Conservation (phyloP, 345 rosid species). For the Heritiera littoralis region DNA sequence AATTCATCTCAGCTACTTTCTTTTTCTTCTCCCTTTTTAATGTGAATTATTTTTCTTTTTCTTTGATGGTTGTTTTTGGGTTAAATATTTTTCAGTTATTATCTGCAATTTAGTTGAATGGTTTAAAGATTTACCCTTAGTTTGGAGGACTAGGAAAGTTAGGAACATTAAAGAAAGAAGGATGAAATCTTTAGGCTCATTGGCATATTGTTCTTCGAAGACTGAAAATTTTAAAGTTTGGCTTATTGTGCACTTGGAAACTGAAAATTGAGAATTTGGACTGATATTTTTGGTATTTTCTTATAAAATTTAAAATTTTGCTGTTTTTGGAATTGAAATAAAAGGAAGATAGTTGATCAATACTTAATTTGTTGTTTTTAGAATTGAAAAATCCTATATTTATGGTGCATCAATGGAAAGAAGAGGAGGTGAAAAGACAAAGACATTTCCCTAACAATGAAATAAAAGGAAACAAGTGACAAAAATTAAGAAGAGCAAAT, state of each 20-base stretch:
- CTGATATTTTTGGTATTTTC: background rate
- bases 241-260: too few species aligned
- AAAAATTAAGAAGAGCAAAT: too few species aligned
- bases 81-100: background rate
- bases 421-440: too few species aligned
- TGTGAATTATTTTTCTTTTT: background rate
- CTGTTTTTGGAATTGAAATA: too few species aligned
- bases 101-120: background rate
- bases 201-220: background rate
- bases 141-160: background rate
- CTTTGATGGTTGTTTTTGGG: background rate
- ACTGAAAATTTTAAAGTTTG: background rate
- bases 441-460: too few species aligned
- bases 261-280: too few species aligned
- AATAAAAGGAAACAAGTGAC: too few species aligned
- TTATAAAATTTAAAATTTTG: too few species aligned
- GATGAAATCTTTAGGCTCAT: background rate
- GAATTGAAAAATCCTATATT: too few species aligned
- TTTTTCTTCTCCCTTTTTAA: background rate
- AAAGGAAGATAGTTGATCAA: too few species aligned
- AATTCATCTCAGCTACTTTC: slow-evolving; percentile 44
- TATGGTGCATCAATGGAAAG: too few species aligned
- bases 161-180: background rate
- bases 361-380: too few species aligned
- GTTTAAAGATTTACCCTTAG: slow-evolving; percentile 6